These are phyloP conservation scores for Spathaspora arborariae DNA, from an alignment of 805 yeast genomes.

Conservation along the genomic window DNA sequence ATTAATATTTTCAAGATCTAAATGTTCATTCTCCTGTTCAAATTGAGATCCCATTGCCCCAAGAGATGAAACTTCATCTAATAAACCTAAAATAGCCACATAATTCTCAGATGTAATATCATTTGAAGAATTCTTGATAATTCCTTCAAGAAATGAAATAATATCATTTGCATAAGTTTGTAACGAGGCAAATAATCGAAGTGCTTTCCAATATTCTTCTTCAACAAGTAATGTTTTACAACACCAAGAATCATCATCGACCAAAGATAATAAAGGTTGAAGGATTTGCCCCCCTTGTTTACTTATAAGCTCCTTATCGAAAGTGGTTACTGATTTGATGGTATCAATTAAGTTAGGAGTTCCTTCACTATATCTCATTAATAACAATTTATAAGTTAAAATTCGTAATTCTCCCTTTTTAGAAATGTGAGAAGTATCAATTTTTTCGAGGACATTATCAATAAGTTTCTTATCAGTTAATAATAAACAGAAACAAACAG, in stretches of 20 bases:
- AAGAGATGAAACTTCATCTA: conserved; percentile 77
- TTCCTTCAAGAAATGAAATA: conserved; percentile 43
- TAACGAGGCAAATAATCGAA: conserved; percentile 46
- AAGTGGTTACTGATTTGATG: conserved; percentile 5
- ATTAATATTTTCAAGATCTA: conserved; percentile 29
- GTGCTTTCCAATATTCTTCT: conserved; percentile 50
- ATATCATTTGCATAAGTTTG: conserved; percentile 41
- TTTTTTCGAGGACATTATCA: conserved; percentile 11
- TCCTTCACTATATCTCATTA: conserved; percentile 34
- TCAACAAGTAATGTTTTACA: conserved; percentile 29
- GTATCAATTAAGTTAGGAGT: conserved; percentile 14
- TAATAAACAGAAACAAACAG: conserved; percentile 32
- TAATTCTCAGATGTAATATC: conserved; percentile 49
- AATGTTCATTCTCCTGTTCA: conserved; percentile 58
- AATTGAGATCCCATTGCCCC: conserved; percentile 77
- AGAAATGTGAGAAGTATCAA: conserved; percentile 15
- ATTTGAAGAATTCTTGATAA: conserved; percentile 28
- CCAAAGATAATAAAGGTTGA: conserved; percentile 48
- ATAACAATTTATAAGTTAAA: conserved; percentile 47
- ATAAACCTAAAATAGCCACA: conserved; percentile 62
- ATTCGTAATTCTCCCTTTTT: conserved; percentile 40
- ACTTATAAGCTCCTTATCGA: conserved; percentile 41
- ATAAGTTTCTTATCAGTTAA: conserved; percentile 21
- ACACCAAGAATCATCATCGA: conserved; percentile 44
- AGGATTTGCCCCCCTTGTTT: conserved; percentile 43